phyloP scores from a whole-genome alignment of 495 filamentous ascomycete species.

The Geopyxis carbonaria region DNA sequence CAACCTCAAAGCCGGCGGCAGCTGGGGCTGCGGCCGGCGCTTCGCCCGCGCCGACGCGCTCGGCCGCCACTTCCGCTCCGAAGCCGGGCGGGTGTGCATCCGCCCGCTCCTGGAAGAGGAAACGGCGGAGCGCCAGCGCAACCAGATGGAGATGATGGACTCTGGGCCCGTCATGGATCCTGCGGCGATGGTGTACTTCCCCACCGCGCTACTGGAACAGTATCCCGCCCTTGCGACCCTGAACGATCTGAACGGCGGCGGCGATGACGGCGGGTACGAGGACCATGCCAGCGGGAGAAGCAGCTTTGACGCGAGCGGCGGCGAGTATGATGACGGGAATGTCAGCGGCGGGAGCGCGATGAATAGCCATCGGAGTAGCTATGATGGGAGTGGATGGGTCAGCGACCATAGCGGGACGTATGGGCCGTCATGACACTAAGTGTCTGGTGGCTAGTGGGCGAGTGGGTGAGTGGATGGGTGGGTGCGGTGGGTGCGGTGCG shows the following conservation, averaged over 20 bases:
- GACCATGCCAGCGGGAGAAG: slow-evolving; percentile 62
- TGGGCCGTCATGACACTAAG: too few species aligned
- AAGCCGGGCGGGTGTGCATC: slow-evolving; percentile 90
- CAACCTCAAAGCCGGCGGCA: slow-evolving; percentile 58
- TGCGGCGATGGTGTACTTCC: slow-evolving; percentile 42
- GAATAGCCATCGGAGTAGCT: slow-evolving; percentile 22
- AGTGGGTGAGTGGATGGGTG: too few species aligned
- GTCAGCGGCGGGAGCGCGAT: slow-evolving; percentile 17
- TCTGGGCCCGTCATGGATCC: slow-evolving; percentile 9
- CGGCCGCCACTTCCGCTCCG: slow-evolving; percentile 89
- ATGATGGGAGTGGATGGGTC: slow-evolving; percentile 20
- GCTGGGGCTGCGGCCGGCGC: slow-evolving; percentile 83
- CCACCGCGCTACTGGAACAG: slow-evolving; percentile 72
- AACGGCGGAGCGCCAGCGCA: slow-evolving; percentile 45
- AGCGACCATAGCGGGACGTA: slow-evolving; percentile 14
- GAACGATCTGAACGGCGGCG: slow-evolving; percentile 45
- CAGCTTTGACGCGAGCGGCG: slow-evolving; percentile 79
- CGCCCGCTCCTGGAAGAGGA: slow-evolving; percentile 88
- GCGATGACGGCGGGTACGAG: slow-evolving; percentile 31
- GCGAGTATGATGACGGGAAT: slow-evolving; percentile 27
- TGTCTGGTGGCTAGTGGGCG: too few species aligned
- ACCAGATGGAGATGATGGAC: slow-evolving; percentile 31
- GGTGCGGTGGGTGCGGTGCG: too few species aligned
- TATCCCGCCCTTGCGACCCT: slow-evolving; percentile 77
- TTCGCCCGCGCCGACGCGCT: slow-evolving; percentile 93